phyloP scores from a whole-genome alignment of 2,329 filamentous ascomycete genomes.

The Alternaria longipes region DNA sequence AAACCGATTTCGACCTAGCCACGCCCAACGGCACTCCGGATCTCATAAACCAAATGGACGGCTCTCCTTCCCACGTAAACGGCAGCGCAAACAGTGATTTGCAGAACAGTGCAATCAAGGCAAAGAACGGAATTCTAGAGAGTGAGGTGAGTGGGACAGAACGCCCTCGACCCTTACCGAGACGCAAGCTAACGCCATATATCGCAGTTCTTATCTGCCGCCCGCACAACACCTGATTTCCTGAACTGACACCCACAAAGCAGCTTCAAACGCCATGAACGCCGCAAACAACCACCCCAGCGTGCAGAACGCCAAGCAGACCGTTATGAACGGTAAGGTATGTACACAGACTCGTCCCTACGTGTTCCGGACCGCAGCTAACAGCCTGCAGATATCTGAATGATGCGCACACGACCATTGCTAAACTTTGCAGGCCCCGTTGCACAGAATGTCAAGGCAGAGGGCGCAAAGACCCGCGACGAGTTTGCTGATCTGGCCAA shows the following conservation, averaged over 20 bases:
- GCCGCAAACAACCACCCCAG: constrained; percentile 60
- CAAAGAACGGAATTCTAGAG: constrained; percentile 51
- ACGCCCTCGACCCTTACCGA: constrained; percentile 43
- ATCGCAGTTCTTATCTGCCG: constrained; percentile 51
- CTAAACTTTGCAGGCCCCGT: constrained; percentile 59
- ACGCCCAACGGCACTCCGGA: constrained; percentile 33
- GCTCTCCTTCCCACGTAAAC: constrained; percentile 28
- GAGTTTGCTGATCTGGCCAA: constrained; percentile 68
- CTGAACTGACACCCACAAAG: constrained; percentile 51
- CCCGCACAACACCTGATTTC: constrained; percentile 42
- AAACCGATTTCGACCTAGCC: constrained; percentile 40
- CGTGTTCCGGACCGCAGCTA: constrained; percentile 27
- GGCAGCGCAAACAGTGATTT: constrained; percentile 29
- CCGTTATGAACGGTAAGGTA: constrained; percentile 57
- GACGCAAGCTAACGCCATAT: constrained; percentile 48
- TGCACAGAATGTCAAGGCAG: constrained; percentile 64
- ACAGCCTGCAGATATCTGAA: constrained; percentile 39
- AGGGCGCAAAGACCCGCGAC: constrained; percentile 64
- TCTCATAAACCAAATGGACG: constrained; percentile 28
- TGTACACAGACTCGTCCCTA: constrained; percentile 27
- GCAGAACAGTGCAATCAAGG: constrained; percentile 39
- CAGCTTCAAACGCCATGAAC: constrained; percentile 59
- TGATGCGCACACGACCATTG: constrained; percentile 23
- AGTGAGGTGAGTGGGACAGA: constrained; percentile 55
- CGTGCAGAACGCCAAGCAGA: constrained; percentile 57